These are phyloP conservation scores for Monilinia polystroma DNA, from an alignment of 2,329 filamentous ascomycete species.

Conservation along the genomic window DNA sequence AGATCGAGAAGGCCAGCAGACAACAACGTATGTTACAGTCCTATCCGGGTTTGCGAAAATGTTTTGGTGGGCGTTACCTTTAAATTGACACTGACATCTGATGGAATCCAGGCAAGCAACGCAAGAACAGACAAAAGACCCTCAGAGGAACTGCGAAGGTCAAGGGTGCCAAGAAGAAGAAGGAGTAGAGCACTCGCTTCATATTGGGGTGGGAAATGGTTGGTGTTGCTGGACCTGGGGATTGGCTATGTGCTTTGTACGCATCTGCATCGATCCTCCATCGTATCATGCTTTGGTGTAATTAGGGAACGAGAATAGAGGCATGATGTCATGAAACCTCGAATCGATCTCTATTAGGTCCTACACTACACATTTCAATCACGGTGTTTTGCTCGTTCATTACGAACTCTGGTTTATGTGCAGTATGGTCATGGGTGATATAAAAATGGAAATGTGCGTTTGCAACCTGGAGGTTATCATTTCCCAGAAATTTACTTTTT, in stretches of 20 bases:
- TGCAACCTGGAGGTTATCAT: conserved; percentile 15
- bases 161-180: conserved; percentile 93
- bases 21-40: conserved; percentile 85
- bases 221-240: conserved; percentile 38
- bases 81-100: conserved; percentile 31
- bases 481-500: conserved; percentile 7
- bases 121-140: conserved; percentile 99
- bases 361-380: conserved; percentile 34
- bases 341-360: conserved; percentile 30
- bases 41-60: conserved; percentile 16
- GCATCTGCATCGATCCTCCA: conserved; percentile 36
- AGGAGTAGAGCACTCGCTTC: conserved; percentile 66
- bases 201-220: conserved; percentile 34
- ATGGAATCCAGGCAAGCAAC: conserved; percentile 83
- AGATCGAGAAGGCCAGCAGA: conserved; percentile 96
- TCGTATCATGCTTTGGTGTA: conserved; percentile 34
- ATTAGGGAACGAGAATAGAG: conserved; percentile 29
- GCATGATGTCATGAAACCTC: conserved; percentile 33
- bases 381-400: conserved; percentile 34
- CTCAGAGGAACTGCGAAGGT: conserved; percentile 96
- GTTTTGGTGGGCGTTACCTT: background rate
- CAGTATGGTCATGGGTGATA: conserved; percentile 20
- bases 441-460: conserved; percentile 18
- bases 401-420: conserved; percentile 22
- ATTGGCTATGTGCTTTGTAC: conserved; percentile 37